Base-by-base conservation (phyloP, 2,329 filamentous ascomycete genomes). In the Penicillium sp. region DNA sequence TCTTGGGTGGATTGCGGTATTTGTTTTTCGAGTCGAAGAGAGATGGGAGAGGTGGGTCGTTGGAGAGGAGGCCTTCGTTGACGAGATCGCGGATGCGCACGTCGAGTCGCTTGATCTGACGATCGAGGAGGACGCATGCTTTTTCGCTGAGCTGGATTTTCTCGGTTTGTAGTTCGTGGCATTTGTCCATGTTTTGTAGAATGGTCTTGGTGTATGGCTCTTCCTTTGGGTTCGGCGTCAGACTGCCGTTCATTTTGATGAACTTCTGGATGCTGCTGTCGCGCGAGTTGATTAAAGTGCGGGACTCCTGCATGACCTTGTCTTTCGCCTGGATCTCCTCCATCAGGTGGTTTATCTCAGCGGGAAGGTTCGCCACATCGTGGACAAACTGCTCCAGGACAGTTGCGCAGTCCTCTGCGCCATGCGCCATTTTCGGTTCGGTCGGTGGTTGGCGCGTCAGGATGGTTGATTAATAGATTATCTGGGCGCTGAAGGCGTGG, bases 261-360 rank as follows among this genome's bases (percentile, higher is more conserved):
- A 82, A 83, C 60, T 84, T 84, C 58, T 86, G 82, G n/a, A 86
- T 71, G 49, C 78, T 80, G 46, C 67, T 72, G 57, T 86, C 82
- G 38, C 80, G 79, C 29, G 76, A 76, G 52, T 75, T 75, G 62
- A 85, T 83, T 12, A 74, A 72, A n/a, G 74, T 68, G 37, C 76
- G 74, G 58, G 77, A 78, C 49, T 83, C 80, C 55, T 80, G 75
- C 46, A 85, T 80, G 41, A 77, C 74, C 49, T 77, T 75, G 57
- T 86, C 82, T 61, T 86, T 86, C 52, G 81, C 82, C 58, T 82
- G 77, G 36, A 85, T 82, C 60, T 86, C 82, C 60, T 86, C 82
- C 65, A 84, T 80, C 48, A 86, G 70, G 70, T 85, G 82, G 9
- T 77, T 80, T 40, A 86, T 80, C 61, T 86, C 82, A 2, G 80